A percentile compares a stretch with the other conserved stretches of the same genome.
Evolutionary conservation across 192 early-diverging fungal species (phyloP).

Genomic region (Coemansia biformis): DNA sequence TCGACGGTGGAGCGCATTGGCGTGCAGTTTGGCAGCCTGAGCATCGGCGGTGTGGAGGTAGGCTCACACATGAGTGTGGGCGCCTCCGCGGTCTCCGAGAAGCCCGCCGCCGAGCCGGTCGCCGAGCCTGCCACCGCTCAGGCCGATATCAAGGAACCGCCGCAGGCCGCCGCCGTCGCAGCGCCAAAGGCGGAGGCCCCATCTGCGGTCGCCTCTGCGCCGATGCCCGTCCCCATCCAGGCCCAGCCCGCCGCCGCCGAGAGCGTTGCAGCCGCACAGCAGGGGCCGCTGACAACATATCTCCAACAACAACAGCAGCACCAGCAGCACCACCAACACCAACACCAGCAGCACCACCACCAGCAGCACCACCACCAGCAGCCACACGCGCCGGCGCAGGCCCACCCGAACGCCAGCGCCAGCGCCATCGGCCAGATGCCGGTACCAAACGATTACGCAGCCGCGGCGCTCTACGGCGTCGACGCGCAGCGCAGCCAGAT

Average conservation of each 20-base stretch:
- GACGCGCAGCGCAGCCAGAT: slow-evolving; percentile 65
- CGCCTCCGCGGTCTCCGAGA: slow-evolving; percentile 29
- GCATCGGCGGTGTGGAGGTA: slow-evolving; percentile 53
- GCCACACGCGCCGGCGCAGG: slow-evolving; percentile 32
- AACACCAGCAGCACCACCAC: too few species aligned
- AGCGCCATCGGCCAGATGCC: slow-evolving; percentile 50
- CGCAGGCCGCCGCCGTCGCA: slow-evolving; percentile 5
- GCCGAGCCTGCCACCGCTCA: slow-evolving; percentile 17
- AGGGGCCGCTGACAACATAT: slow-evolving; percentile 38
- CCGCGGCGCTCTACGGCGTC: slow-evolving; percentile 57
- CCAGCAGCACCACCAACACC: too few species aligned
- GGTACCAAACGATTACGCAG: slow-evolving; percentile 54
- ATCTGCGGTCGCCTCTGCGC: too few species aligned
- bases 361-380: slow-evolving; percentile 46
- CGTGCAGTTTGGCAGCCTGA: slow-evolving; percentile 74
- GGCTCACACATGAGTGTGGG: slow-evolving; percentile 46
- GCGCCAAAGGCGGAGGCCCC: not conserved
- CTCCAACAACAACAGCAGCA: slow-evolving; percentile 43
- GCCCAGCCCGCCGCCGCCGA: slow-evolving; percentile 13
- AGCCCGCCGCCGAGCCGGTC: slow-evolving; percentile 22
- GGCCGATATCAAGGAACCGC: slow-evolving; percentile 18
- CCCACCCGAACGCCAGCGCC: slow-evolving; percentile 12
- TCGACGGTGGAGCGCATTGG: slow-evolving; percentile 61
- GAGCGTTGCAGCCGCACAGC: slow-evolving; percentile 12
- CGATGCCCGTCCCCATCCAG: slow-evolving; percentile 1